These are phyloP conservation scores for Acrocalymma vagum DNA, from an alignment of 2,329 filamentous ascomycete species.

Conservation along the genomic window DNA sequence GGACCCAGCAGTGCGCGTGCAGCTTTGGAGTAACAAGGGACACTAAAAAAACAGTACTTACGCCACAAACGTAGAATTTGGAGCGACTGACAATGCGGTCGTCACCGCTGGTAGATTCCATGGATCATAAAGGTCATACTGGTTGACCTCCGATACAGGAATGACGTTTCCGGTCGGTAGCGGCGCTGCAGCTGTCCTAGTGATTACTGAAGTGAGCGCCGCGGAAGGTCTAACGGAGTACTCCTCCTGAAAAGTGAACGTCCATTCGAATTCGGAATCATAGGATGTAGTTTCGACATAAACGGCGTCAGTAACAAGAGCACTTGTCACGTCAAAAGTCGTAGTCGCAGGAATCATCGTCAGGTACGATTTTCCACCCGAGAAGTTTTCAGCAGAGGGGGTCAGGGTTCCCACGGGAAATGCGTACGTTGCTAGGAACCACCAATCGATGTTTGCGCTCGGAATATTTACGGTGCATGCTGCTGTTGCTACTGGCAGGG, in stretches of 20 bases:
- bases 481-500: conserved; percentile 15
- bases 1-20: too few relatives aligned
- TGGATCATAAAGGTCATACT: conserved; percentile 23
- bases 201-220: conserved; percentile 37
- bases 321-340: conserved; percentile 35
- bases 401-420: conserved; percentile 29
- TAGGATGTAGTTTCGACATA: conserved; percentile 31
- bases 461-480: conserved; percentile 45
- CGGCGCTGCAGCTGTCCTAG: conserved; percentile 28
- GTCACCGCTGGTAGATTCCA: conserved; percentile 27
- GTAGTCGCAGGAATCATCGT: conserved; percentile 29
- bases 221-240: conserved; percentile 43
- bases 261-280: conserved; percentile 29
- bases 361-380: conserved; percentile 19
- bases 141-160: conserved; percentile 16
- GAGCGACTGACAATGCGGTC: conserved; percentile 29
- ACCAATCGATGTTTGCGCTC: conserved; percentile 42
- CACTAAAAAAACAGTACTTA: conserved; percentile 10
- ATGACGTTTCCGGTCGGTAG: conserved; percentile 33
- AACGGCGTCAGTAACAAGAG: conserved; percentile 27
- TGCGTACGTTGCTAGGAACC: conserved; percentile 39
- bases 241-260: conserved; percentile 25
- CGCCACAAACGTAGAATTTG: conserved; percentile 28
- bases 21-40: neutral
- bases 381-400: conserved; percentile 23